Evolutionary conservation across 78 protist genomes (phyloP), one percentile per base, ranked within the genome.

Genomic region (Dictyostelium intermedium): DNA sequence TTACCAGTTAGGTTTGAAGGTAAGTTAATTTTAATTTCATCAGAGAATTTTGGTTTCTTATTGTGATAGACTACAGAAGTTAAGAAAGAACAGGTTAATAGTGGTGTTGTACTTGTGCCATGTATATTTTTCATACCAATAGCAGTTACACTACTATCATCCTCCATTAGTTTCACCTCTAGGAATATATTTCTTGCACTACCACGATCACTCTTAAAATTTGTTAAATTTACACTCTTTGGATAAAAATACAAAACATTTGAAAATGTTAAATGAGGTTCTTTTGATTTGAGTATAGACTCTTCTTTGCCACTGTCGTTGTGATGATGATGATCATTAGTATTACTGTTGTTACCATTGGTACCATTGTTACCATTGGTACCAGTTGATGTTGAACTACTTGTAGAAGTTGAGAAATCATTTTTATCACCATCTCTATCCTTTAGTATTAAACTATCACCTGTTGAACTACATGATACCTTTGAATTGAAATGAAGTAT

Each of bases 121-220:
- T 79, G 69, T 63, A 79, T 45, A 41, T 16, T 14, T 34, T 79
- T 76, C 39, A 87, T 5, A 34, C 95, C 95, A 27, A 27, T 23
- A 1, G 79, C 32, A 10, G 41, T 56, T 1, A 91, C 83, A 61
- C 84, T 89, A 30, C 94, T 45, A 50, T 93, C 96, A 25, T 84
- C 91, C 11, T 76, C 96, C 70, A 93, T 25, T 4, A 93, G 14
- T 30, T 87, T 87, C 2, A 93, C 70, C 11, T 93, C 96, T 20
- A 86, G 63, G 13, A 82, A 86, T 23, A 93, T 85, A 39, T 93
- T 93, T 72, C 96, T 60, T 7, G 96, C 92, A 20, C 85, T 79
- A 0, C 93, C 93, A 11, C 82, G 63, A 23, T 87, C 85, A 39
- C 76, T 50, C 69, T 86, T 86, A 14, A 30, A 87, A 45, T 87